Conservation (phyloP, 2,329 filamentous ascomycete genomes). For the Colletotrichum sp. region DNA sequence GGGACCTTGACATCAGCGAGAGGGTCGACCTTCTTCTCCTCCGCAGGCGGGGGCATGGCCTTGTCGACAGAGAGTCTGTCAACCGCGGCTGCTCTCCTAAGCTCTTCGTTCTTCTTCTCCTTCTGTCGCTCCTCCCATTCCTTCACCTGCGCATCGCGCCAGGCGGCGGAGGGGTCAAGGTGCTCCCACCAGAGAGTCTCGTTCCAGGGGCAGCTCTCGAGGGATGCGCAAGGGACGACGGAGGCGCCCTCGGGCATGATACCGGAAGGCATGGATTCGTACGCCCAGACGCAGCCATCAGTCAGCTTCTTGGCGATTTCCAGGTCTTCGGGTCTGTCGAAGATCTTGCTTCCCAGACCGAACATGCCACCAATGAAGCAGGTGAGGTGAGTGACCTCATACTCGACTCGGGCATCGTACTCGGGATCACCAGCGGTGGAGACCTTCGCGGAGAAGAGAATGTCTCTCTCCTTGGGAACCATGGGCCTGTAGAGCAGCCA, state of each 20-base stretch:
- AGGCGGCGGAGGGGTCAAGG: constrained; percentile 50
- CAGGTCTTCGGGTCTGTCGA: constrained; percentile 62
- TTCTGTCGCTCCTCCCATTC: constrained; percentile 49
- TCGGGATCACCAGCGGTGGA: constrained; percentile 47
- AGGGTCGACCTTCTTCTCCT: constrained; percentile 6
- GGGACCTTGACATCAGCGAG: constrained; percentile 7
- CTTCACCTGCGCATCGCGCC: constrained; percentile 45
- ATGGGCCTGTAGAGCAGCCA: constrained; percentile 81
- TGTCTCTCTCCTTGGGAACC: constrained; percentile 66
- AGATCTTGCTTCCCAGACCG: constrained; percentile 67
- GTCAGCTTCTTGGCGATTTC: constrained; percentile 67
- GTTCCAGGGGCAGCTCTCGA: constrained; percentile 57
- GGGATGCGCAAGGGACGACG: constrained; percentile 52
- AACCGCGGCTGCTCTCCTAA: constrained; percentile 16
- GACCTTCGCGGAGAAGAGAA: constrained; percentile 76
- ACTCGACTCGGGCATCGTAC: constrained; percentile 49
- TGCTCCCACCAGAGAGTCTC: constrained; percentile 52
- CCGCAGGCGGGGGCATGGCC: not conserved
- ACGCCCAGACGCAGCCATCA: constrained; percentile 74
- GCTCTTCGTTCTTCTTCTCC: constrained; percentile 30
- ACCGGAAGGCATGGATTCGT: constrained; percentile 61
- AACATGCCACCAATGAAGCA: constrained; percentile 77
- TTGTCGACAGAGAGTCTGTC: not conserved
- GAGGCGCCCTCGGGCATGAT: constrained; percentile 67
- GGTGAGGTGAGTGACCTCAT: constrained; percentile 66